These are phyloP conservation scores for Apostasia shenzhenica DNA, from an alignment of 106 monocot species.

Conservation along the genomic window DNA sequence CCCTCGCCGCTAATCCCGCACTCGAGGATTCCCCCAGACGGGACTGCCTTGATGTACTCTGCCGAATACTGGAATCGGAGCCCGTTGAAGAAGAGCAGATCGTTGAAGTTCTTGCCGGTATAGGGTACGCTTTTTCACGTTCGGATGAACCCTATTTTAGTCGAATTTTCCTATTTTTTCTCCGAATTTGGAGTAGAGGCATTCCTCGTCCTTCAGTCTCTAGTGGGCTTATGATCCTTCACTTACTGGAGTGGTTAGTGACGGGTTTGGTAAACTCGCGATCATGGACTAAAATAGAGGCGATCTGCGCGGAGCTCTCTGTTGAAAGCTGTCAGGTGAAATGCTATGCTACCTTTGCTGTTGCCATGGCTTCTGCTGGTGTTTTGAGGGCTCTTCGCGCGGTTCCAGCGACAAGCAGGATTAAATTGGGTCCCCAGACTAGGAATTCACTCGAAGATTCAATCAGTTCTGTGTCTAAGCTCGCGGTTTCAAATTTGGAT, in stretches of 20 bases:
- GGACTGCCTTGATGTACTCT: conserved; percentile 27
- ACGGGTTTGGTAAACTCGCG: conserved; percentile 23
- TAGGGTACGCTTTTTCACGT: conserved; percentile 44
- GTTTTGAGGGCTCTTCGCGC: conserved; percentile 57
- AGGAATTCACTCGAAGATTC: conserved; percentile 41
- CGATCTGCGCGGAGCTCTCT: conserved; percentile 30
- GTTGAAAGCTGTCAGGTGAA: conserved; percentile 13
- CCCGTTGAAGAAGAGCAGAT: neutral
- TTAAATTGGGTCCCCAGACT: conserved; percentile 22
- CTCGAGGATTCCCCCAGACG: conserved; percentile 13
- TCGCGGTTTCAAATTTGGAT: conserved; percentile 21
- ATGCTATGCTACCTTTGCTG: conserved; percentile 24
- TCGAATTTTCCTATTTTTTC: conserved; percentile 25
- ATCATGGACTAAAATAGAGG: conserved; percentile 26
- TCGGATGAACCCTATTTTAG: conserved; percentile 16
- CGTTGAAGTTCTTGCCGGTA: conserved; percentile 36
- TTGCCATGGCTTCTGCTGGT: conserved; percentile 61
- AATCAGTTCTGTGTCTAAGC: conserved; percentile 37
- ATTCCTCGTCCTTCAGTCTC: conserved; percentile 7
- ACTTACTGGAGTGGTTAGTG: conserved; percentile 68
- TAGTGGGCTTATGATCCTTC: conserved; percentile 61
- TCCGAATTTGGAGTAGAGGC: conserved; percentile 31
- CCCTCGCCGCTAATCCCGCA: conserved; percentile 25
- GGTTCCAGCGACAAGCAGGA: conserved; percentile 19
- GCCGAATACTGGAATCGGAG: neutral